Conservation (phyloP, 1,139 yeast species). For the Yamadazyma membranifaciens region DNA sequence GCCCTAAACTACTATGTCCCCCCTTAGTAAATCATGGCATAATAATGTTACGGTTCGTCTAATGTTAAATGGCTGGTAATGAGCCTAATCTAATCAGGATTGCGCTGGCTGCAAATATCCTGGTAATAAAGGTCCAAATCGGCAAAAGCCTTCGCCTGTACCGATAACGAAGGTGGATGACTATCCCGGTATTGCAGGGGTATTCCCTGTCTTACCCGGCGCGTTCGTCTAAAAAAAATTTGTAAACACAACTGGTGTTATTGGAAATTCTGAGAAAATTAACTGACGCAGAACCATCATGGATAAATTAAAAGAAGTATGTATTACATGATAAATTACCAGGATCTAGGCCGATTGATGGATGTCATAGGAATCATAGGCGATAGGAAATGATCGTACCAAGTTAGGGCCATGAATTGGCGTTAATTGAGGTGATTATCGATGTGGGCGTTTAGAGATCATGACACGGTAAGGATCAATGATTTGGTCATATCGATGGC, state of each 20-base stretch:
- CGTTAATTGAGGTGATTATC: not conserved
- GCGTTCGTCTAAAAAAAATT: slow-evolving; percentile 7
- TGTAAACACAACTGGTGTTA: slow-evolving; percentile 4
- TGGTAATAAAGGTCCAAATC: not conserved
- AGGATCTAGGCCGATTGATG: not conserved
- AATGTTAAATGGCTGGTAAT: not conserved
- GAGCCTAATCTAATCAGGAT: not conserved
- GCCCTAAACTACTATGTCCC: too few relatives aligned
- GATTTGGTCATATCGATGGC: not conserved
- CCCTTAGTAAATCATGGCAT: too few relatives aligned
- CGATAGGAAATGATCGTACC: not conserved
- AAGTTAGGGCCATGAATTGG: not conserved
- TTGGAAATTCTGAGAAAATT: slow-evolving; percentile 2
- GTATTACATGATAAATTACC: slow-evolving; percentile 19
- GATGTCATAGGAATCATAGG: not conserved
- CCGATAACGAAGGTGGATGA: not conserved
- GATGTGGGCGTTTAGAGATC: not conserved
- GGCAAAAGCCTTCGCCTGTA: too few relatives aligned
- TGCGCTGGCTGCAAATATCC: not conserved
- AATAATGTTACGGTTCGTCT: not conserved
- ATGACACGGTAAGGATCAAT: not conserved
- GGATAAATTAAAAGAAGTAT: slow-evolving; percentile 55
- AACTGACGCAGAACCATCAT: slow-evolving; percentile 18
- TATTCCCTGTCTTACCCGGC: slow-evolving; percentile 2
- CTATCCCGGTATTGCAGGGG: not conserved